A percentile compares a stretch with the other conserved stretches of the same genome.
Conservation (phyloP, 768 basidiomycete genomes). For the Boletus vinaceobasis region DNA sequence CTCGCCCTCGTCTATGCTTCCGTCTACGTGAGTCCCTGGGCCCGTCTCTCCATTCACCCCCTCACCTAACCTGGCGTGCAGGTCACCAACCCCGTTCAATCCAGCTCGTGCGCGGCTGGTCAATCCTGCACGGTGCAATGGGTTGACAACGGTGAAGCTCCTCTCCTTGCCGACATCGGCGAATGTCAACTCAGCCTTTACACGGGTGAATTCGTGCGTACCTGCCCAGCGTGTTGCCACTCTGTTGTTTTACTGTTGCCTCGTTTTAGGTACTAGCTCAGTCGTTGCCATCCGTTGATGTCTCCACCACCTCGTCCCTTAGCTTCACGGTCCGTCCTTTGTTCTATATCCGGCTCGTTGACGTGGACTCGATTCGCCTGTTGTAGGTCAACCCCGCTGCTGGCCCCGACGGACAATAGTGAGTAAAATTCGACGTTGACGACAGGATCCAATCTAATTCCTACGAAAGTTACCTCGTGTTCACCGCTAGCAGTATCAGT, state of each 20-base stretch:
- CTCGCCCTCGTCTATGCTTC: constrained; percentile 11
- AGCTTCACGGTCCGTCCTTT: constrained; percentile 51
- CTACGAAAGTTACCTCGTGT: constrained; percentile 54
- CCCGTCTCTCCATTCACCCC: not conserved
- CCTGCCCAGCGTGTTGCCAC: not conserved
- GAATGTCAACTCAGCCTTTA: constrained; percentile 54
- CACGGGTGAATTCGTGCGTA: constrained; percentile 49
- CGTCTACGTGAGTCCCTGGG: not conserved
- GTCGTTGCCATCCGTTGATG: constrained; percentile 52
- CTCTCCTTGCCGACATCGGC: constrained; percentile 50
- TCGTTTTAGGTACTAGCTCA: constrained; percentile 52
- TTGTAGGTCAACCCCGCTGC: constrained; percentile 51
- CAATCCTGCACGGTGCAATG: constrained; percentile 54
- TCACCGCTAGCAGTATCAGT: constrained; percentile 38
- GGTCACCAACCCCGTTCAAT: constrained; percentile 41
- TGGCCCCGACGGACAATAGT: constrained; percentile 60
- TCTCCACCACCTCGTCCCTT: constrained; percentile 43
- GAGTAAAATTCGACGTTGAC: constrained; percentile 19
- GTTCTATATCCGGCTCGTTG: not conserved
- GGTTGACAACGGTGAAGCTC: constrained; percentile 58
- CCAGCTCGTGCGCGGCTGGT: constrained; percentile 50
- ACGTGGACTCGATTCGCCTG: not conserved
- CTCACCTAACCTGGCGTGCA: not conserved
- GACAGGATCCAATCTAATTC: constrained; percentile 2
- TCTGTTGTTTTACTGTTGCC: not conserved